Evolutionary conservation across 1,139 yeast genomes (phyloP).

Genomic region (Geotrichum histeridarum): DNA sequence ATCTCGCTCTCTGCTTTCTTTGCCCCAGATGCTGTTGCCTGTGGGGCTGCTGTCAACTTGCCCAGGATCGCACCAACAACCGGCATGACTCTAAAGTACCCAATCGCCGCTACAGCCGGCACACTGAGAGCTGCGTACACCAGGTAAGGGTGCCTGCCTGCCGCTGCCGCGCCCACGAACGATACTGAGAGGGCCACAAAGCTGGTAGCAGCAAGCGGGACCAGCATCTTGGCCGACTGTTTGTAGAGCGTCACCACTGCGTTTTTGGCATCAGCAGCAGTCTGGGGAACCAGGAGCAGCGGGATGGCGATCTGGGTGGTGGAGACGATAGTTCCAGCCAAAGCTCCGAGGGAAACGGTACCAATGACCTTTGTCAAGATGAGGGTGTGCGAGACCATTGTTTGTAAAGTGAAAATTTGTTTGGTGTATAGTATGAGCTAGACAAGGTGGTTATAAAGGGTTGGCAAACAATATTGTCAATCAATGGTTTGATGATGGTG

Average conservation of each 20-base stretch:
- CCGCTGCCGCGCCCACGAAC: conserved; percentile 25
- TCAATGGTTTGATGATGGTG: not conserved
- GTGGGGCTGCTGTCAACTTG: conserved; percentile 7
- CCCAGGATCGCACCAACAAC: conserved; percentile 7
- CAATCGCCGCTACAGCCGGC: conserved; percentile 22
- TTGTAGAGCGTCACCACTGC: conserved; percentile 12
- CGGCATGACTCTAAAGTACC: conserved; percentile 11
- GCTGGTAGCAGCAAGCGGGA: conserved; percentile 24
- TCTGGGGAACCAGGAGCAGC: conserved; percentile 14
- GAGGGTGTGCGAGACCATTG: conserved; percentile 25
- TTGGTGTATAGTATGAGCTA: no score
- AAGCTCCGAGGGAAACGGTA: conserved; percentile 31
- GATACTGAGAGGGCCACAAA: conserved; percentile 25
- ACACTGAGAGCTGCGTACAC: conserved; percentile 28
- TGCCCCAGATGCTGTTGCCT: not conserved
- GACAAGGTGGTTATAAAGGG: not conserved
- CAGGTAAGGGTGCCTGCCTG: conserved; percentile 31
- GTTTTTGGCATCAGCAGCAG: not conserved
- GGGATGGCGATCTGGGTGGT: conserved; percentile 27
- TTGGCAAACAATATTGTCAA: no score
- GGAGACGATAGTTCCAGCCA: conserved; percentile 29
- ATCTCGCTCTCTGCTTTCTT: not conserved
- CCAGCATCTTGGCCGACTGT: not conserved
- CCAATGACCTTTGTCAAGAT: conserved; percentile 31
- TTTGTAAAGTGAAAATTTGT: no score